These are phyloP conservation scores for Gremmenia infestans DNA, from an alignment of 2,329 filamentous ascomycete genomes.

Conservation along the genomic window DNA sequence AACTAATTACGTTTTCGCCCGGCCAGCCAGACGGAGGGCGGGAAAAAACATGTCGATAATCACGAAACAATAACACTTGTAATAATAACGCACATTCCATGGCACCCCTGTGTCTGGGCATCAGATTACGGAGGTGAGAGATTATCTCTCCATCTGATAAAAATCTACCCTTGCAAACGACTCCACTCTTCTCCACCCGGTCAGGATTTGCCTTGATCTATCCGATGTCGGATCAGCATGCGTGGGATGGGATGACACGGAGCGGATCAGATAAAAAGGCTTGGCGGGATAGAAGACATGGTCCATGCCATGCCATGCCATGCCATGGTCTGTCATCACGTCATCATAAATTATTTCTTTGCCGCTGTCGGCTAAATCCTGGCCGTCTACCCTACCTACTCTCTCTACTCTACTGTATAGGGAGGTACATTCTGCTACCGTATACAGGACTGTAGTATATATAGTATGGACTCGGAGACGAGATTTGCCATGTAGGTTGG, in stretches of 20 bases:
- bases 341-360: neutral
- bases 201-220: neutral
- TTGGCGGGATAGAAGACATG: slow-evolving; percentile 8
- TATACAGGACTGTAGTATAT: neutral
- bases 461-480: too few relatives aligned
- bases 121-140: neutral
- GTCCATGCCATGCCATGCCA: neutral
- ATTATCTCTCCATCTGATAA: slow-evolving; percentile 20
- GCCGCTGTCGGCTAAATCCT: neutral
- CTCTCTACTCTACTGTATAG: too few relatives aligned
- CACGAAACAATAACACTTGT: too few relatives aligned
- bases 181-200: neutral
- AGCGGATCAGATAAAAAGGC: slow-evolving; percentile 21
- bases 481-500: neutral
- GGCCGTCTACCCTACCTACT: neutral
- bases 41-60: too few relatives aligned
- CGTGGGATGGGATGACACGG: neutral
- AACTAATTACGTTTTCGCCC: too few relatives aligned
- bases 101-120: neutral
- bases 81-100: too few relatives aligned
- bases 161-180: slow-evolving; percentile 2
- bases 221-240: slow-evolving; percentile 7
- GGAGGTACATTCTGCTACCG: neutral
- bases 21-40: too few relatives aligned
- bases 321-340: neutral